Evolutionary conservation across 2,329 filamentous ascomycete genomes (phyloP).

Genomic region (Hypomyces rosellus): DNA sequence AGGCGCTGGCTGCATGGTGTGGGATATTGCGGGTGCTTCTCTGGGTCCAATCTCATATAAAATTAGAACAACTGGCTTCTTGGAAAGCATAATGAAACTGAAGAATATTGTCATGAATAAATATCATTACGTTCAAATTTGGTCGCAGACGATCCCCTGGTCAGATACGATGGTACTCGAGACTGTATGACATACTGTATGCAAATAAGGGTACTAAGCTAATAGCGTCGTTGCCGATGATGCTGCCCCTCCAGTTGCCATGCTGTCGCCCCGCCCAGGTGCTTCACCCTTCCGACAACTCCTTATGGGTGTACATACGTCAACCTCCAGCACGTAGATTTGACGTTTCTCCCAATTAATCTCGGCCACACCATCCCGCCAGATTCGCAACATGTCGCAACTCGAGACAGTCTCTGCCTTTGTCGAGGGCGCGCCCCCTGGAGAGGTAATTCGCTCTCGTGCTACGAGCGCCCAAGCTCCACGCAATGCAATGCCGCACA

Average conservation of each 20-base stretch:
- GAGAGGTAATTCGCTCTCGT: slow-evolving; percentile 59
- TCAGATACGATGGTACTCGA: too few relatives aligned
- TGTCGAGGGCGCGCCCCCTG: slow-evolving; percentile 87
- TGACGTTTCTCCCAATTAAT: too few relatives aligned
- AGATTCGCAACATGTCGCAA: slow-evolving; percentile 27
- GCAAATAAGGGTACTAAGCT: not conserved
- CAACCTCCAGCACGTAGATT: not conserved
- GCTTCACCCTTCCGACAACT: slow-evolving; percentile 1
- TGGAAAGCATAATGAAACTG: not conserved
- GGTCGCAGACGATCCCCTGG: too few relatives aligned
- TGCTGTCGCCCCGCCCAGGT: slow-evolving; percentile 5
- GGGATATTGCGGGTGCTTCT: not conserved
- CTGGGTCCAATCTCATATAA: not conserved
- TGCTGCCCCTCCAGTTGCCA: not conserved
- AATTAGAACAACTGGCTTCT: not conserved
- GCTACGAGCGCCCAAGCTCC: slow-evolving; percentile 1
- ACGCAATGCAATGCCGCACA: slow-evolving; percentile 15
- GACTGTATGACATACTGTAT: too few relatives aligned
- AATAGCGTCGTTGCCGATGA: not conserved
- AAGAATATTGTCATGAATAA: not conserved
- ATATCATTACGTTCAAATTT: not conserved
- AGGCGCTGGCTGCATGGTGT: not conserved
- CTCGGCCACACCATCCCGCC: not conserved
- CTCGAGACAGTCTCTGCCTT: slow-evolving; percentile 64
- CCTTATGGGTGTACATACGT: slow-evolving; percentile 7